Conservation (phyloP, 108 stramenopile genomes). For the Nitzschia sp. region DNA sequence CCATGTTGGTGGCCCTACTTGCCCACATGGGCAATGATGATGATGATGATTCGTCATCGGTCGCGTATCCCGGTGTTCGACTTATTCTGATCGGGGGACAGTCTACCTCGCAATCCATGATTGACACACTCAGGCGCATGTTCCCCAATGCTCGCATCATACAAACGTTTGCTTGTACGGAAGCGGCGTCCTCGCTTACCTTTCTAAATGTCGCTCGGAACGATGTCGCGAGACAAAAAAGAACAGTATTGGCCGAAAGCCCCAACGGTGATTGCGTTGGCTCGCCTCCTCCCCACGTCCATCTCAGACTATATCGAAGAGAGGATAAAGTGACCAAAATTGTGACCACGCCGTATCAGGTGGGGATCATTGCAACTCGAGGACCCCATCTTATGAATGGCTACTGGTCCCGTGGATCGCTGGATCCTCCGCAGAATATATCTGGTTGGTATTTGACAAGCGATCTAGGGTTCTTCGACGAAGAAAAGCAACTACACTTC, state of each 20-base stretch:
- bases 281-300: slow-evolving; percentile 60
- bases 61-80: slow-evolving; percentile 47
- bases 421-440: background rate
- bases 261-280: slow-evolving; percentile 64
- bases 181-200: slow-evolving; percentile 91
- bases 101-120: slow-evolving; percentile 43
- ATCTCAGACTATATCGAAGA: slow-evolving; percentile 40
- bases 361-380: slow-evolving; percentile 80
- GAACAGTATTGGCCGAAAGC: background rate
- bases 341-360: slow-evolving; percentile 21
- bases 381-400: slow-evolving; percentile 92
- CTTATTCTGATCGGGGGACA: slow-evolving; percentile 90
- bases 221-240: background rate
- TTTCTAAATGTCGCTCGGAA: slow-evolving; percentile 49
- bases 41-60: background rate
- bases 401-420: slow-evolving; percentile 78
- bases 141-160: slow-evolving; percentile 84
- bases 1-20: slow-evolving; percentile 80
- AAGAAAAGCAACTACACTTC: slow-evolving; percentile 61
- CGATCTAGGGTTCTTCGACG: slow-evolving; percentile 75
- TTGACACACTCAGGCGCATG: slow-evolving; percentile 23
- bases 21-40: slow-evolving; percentile 20
- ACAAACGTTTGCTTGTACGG: slow-evolving; percentile 94
- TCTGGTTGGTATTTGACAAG: slow-evolving; percentile 64
- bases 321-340: slow-evolving; percentile 2